Conservation (phyloP, 345 rosid species). For the Arabidopsis arenosa region DNA sequence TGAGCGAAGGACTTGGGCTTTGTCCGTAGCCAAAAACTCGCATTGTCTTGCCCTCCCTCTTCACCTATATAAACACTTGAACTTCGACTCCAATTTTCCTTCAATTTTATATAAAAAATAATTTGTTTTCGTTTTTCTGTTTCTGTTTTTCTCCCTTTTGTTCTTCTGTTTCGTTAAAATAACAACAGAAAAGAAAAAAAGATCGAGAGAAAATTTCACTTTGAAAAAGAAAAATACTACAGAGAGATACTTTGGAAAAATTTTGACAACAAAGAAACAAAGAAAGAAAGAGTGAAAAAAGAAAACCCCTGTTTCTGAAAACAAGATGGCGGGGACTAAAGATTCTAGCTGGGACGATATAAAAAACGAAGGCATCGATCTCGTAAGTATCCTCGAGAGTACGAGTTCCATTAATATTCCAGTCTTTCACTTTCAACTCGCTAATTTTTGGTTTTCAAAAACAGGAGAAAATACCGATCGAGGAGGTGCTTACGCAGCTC, state of each 20-base stretch:
- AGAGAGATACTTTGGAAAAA: slow-evolving; percentile 26
- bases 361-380: slow-evolving; percentile 63
- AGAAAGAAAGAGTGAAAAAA: not conserved
- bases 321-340: slow-evolving; percentile 45
- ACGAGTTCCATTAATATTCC: too few relatives aligned
- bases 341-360: slow-evolving; percentile 62
- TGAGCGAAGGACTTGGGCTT: slow-evolving; percentile 40
- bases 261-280: slow-evolving; percentile 1
- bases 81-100: slow-evolving; percentile 18
- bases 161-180: slow-evolving; percentile 43
- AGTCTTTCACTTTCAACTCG: not conserved
- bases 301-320: slow-evolving; percentile 16
- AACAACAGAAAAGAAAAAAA: slow-evolving; percentile 43
- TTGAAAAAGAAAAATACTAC: slow-evolving; percentile 31
- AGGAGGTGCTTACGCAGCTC: slow-evolving; percentile 71
- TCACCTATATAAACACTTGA: slow-evolving; percentile 17
- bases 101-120: slow-evolving; percentile 26
- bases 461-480: slow-evolving; percentile 77
- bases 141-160: slow-evolving; percentile 28
- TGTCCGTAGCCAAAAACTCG: not conserved
- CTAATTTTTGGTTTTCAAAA: not conserved
- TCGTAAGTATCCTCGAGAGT: slow-evolving; percentile 48
- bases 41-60: not conserved
- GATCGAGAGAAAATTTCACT: slow-evolving; percentile 36
- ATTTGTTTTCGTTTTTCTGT: slow-evolving; percentile 12